phyloP scores from a whole-genome alignment of 345 rosid genomes.

The Ceriops tagal region DNA sequence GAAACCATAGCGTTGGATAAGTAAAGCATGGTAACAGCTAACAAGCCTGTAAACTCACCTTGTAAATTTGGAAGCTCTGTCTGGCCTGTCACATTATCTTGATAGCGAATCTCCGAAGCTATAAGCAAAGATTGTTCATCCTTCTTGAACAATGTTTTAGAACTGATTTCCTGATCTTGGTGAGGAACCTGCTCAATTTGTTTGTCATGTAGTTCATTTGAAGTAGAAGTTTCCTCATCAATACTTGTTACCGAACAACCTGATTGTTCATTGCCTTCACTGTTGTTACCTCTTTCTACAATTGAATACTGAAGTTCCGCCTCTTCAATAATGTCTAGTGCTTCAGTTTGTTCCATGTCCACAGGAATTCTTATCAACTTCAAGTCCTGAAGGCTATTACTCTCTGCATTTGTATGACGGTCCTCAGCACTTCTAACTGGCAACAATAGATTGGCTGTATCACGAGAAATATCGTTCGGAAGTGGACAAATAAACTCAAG shows the following conservation, averaged over 20 bases:
- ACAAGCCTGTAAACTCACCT: constrained; percentile 23
- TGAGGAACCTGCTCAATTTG: constrained; percentile 9
- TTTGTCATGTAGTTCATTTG: constrained; percentile 14
- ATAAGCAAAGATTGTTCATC: constrained; percentile 26
- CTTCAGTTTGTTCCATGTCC: constrained; percentile 23
- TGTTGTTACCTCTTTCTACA: constrained; percentile 11
- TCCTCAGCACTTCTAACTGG: constrained; percentile 16
- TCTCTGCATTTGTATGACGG: neutral
- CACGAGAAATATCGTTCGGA: constrained; percentile 40
- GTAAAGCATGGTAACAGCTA: neutral
- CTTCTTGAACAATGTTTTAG: constrained; percentile 11
- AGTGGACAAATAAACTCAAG: constrained; percentile 57
- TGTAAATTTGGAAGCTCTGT: constrained; percentile 15
- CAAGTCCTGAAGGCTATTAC: constrained; percentile 1
- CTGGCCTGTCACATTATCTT: constrained; percentile 1
- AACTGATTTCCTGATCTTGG: constrained; percentile 29
- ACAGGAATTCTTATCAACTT: constrained; percentile 12
- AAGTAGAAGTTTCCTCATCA: constrained; percentile 15
- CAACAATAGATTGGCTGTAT: constrained; percentile 22
- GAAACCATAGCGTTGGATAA: neutral
- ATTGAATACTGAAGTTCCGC: constrained; percentile 16
- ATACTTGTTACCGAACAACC: constrained; percentile 2
- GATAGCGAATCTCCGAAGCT: constrained; percentile 19
- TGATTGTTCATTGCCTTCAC: constrained; percentile 11
- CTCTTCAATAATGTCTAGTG: constrained; percentile 27